Evolutionary conservation across 257 asterid species (phyloP).

Genomic region (Solanum acaule): DNA sequence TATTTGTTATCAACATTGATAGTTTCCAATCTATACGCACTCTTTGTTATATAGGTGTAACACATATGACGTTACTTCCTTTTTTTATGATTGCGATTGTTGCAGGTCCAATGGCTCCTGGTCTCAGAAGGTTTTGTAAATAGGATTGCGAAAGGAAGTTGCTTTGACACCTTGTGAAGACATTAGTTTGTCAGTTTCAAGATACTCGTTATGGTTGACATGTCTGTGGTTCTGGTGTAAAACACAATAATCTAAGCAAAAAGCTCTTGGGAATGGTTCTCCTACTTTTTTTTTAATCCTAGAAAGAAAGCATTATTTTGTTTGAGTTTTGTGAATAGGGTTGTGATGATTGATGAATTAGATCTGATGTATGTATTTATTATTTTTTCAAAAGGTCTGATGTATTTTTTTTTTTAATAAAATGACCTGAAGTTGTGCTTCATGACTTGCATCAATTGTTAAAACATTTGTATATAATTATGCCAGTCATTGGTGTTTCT

Average conservation of each 20-base stretch:
- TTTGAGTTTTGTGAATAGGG: neutral
- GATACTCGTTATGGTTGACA: neutral
- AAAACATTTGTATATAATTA: neutral
- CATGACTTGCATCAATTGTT: neutral
- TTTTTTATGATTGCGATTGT: neutral
- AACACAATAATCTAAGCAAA: neutral
- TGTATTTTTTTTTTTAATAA: neutral
- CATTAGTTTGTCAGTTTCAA: neutral
- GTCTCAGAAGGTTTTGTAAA: neutral
- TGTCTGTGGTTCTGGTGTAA: neutral
- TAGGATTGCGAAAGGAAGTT: neutral
- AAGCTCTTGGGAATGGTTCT: neutral
- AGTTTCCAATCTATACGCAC: neutral
- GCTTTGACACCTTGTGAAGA: neutral
- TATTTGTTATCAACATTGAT: neutral
- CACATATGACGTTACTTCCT: neutral
- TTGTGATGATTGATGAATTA: neutral
- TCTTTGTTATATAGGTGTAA: neutral
- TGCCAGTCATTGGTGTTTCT: neutral
- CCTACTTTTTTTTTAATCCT: neutral
- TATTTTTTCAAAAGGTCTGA: neutral
- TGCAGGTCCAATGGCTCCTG: neutral
- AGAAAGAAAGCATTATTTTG: neutral
- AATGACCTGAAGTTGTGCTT: neutral
- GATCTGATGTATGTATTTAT: neutral